phyloP scores from a whole-genome alignment of 225 moss, liverwort and hornwort species.

The Pleurozium schreberi region DNA sequence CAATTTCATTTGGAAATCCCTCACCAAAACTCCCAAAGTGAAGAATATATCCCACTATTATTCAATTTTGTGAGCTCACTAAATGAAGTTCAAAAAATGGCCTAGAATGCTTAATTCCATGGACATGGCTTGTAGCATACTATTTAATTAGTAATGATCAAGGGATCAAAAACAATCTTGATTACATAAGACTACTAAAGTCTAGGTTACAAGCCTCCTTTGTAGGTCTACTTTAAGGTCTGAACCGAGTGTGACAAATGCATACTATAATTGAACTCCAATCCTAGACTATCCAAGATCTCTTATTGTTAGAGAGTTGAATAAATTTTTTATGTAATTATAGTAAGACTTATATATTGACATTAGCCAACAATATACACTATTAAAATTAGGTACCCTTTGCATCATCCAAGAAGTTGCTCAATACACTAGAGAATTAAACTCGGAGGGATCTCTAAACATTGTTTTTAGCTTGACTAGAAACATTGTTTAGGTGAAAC shows the following conservation, averaged over 20 bases:
- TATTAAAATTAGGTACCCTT: rapidly evolving
- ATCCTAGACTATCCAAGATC: not conserved
- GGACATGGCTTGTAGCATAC: rapidly evolving
- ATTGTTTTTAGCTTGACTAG: too few relatives aligned
- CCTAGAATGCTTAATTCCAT: not conserved
- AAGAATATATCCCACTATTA: not conserved
- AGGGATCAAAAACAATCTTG: rapidly evolving
- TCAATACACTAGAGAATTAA: too few relatives aligned
- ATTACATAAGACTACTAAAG: not conserved
- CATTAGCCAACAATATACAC: rapidly evolving
- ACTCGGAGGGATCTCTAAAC: too few relatives aligned
- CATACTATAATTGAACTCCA: rapidly evolving
- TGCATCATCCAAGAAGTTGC: not conserved
- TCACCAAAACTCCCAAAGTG: not conserved
- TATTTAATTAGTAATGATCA: too few relatives aligned
- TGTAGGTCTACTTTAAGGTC: not conserved
- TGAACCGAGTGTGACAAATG: not conserved
- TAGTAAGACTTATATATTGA: not conserved
- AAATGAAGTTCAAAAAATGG: not conserved
- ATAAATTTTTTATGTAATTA: rapidly evolving
- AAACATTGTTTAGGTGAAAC: too few relatives aligned
- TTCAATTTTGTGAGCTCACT: rapidly evolving
- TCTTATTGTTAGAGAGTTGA: not conserved
- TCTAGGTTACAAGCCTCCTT: not conserved
- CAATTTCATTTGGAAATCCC: not conserved